phyloP scores from a whole-genome alignment of 768 basidiomycete species.

The Strobilomyces confusus region DNA sequence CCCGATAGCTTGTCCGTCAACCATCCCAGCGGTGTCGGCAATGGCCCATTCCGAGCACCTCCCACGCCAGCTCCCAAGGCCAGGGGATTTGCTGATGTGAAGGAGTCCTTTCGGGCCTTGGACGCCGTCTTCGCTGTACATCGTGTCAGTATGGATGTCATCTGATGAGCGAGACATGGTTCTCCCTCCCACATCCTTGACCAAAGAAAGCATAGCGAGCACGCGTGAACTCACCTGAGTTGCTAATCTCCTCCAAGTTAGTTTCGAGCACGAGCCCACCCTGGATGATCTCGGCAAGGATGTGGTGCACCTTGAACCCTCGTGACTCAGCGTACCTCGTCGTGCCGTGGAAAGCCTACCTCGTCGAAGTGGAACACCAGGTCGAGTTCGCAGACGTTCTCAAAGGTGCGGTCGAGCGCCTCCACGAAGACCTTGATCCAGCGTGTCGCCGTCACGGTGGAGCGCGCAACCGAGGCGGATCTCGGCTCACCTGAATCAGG shows the following conservation, averaged over 20 bases:
- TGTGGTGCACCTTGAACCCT: slow-evolving; percentile 70
- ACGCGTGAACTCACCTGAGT: slow-evolving; percentile 47
- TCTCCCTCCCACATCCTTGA: background rate
- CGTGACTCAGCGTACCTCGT: background rate
- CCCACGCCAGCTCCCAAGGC: slow-evolving; percentile 62
- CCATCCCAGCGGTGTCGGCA: slow-evolving; percentile 78
- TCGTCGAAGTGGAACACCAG: slow-evolving; percentile 99
- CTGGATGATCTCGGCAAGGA: slow-evolving; percentile 94
- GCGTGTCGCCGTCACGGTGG: background rate
- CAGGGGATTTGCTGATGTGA: slow-evolving; percentile 76
- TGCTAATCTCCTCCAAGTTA: slow-evolving; percentile 81
- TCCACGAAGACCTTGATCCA: slow-evolving; percentile 82
- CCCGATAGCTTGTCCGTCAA: slow-evolving; percentile 71
- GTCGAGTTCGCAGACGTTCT: slow-evolving; percentile 98
- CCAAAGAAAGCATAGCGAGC: background rate
- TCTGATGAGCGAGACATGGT: background rate
- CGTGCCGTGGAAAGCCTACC: slow-evolving; percentile 40
- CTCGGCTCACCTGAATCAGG: slow-evolving; percentile 77
- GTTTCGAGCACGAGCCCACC: slow-evolving; percentile 96
- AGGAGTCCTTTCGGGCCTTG: slow-evolving; percentile 73
- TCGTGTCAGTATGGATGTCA: slow-evolving; percentile 8
- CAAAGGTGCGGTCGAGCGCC: slow-evolving; percentile 90
- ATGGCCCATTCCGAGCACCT: slow-evolving; percentile 53
- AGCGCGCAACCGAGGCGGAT: background rate
- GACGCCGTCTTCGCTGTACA: slow-evolving; percentile 62